Evolutionary conservation across 495 filamentous ascomycete genomes (phyloP).

Genomic region (Schizothecium vesticola): DNA sequence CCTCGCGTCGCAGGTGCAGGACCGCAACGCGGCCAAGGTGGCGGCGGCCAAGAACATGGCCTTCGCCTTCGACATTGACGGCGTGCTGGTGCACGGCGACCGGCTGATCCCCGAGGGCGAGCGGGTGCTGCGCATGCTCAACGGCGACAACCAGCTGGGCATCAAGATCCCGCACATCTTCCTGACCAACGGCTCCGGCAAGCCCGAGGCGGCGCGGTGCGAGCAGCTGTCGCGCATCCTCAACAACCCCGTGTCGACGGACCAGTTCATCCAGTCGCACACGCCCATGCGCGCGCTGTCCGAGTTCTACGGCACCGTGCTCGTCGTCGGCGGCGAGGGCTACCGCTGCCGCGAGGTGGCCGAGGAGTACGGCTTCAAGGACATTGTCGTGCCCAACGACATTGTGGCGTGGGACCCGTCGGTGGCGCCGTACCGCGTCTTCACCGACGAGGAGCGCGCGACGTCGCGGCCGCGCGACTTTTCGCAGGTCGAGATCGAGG

Average conservation of each 20-base stretch:
- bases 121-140: slow-evolving; percentile 56
- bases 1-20: slow-evolving; percentile 67
- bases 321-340: slow-evolving; percentile 62
- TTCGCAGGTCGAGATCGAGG: slow-evolving; percentile 65
- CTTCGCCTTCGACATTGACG: slow-evolving; percentile 64
- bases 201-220: slow-evolving; percentile 53
- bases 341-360: slow-evolving; percentile 63
- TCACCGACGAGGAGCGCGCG: slow-evolving; percentile 53
- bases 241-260: slow-evolving; percentile 50
- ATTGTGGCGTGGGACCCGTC: slow-evolving; percentile 57
- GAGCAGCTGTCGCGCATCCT: slow-evolving; percentile 56
- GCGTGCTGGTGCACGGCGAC: slow-evolving; percentile 61
- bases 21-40: slow-evolving; percentile 64
- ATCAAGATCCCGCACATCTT: slow-evolving; percentile 70
- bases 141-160: slow-evolving; percentile 62
- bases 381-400: slow-evolving; percentile 62
- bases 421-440: slow-evolving; percentile 60
- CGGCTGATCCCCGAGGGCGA: slow-evolving; percentile 56
- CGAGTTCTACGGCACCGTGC: slow-evolving; percentile 60
- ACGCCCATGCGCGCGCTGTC: slow-evolving; percentile 63
- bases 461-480: slow-evolving; percentile 59
- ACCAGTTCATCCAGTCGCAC: slow-evolving; percentile 65
- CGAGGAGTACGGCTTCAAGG: slow-evolving; percentile 59
- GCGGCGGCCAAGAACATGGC: slow-evolving; percentile 59
- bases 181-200: slow-evolving; percentile 62